These are phyloP conservation scores for Wallacemonas sp. DNA, from an alignment of 208 protist species.

Conservation along the genomic window DNA sequence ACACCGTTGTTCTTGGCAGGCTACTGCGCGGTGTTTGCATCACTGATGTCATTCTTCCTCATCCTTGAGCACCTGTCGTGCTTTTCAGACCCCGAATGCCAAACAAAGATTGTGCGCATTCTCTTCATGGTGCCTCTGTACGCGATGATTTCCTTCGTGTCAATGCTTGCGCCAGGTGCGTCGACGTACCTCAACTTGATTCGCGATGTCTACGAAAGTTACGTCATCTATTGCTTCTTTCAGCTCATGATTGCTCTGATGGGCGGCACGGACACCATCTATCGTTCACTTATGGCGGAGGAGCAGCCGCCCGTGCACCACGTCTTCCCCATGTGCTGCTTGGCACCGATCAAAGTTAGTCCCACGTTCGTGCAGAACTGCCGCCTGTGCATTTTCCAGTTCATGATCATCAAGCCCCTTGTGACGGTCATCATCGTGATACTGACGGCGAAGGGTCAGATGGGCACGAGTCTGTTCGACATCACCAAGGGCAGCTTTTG, in stretches of 20 bases:
- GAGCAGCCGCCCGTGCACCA: conserved; percentile 74
- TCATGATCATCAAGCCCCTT: conserved; percentile 91
- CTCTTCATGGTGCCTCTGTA: conserved; percentile 94
- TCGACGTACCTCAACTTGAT: conserved; percentile 91
- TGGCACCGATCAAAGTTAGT: conserved; percentile 81
- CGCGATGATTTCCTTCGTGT: conserved; percentile 86
- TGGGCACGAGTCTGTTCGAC: conserved; percentile 72
- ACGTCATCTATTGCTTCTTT: conserved; percentile 95
- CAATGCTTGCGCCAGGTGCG: conserved; percentile 54
- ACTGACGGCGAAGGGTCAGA: conserved; percentile 65
- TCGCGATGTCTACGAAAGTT: conserved; percentile 93
- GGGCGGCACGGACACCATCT: conserved; percentile 85
- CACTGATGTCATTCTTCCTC: conserved; percentile 81
- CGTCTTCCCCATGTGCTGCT: conserved; percentile 79
- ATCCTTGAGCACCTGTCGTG: conserved; percentile 91
- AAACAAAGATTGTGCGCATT: conserved; percentile 92
- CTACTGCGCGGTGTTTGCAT: conserved; percentile 90
- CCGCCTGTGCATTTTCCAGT: conserved; percentile 88
- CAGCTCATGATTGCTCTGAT: conserved; percentile 92
- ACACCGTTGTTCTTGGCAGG: conserved; percentile 71
- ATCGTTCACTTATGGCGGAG: conserved; percentile 82
- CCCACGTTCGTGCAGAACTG: conserved; percentile 88
- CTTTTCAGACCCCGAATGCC: conserved; percentile 88
- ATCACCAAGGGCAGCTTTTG: conserved; percentile 86
- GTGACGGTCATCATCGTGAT: conserved; percentile 81